Base-by-base conservation (phyloP, 1,139 yeast genomes). In the Geotrichum fermentans region DNA sequence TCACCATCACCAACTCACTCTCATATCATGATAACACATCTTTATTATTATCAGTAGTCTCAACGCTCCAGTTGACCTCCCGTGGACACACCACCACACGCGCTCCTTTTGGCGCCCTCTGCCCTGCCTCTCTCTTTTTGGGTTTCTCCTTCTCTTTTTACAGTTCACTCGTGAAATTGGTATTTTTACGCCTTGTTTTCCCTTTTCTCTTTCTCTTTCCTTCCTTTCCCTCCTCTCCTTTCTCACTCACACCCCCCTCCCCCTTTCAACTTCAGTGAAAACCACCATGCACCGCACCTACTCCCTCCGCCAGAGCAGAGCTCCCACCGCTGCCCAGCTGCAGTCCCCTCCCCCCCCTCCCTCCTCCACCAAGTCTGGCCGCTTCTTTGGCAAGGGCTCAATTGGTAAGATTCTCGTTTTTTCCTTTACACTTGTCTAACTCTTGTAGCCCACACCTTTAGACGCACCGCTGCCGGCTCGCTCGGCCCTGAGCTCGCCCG, bases 251-350 rank as follows among this genome's bases (percentile, higher is more conserved):
- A 16, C 13, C 39, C 30, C 17, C 36, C 18, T 22, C 22, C 11
- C 39, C 40, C 10, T 24, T 24, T 17, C 33, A 3, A 14, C 20
- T 14, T 33, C 17, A 5, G 5, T 16, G 90, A 77, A 86, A 96
- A 55, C 88, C 97, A 74, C 54, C 60, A 92, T 92, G 98, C 97
- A 92, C 79, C 86, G 97, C 83, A 90, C 98, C 47, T 92, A 92
- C 72, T 92, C 97, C 36, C 78, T 92, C 73, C 89, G 98, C 80
- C 82, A 89, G 59, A 73, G 84, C 52, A 86, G 95, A 71, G 97
- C 97, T 40, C 97, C 97, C 55, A 90, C 97, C 54, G 97, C 97
- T 54, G 79, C 96, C 59, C 97, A 92, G 73, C 72, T 89, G 71
- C 95, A 86, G 69, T 79, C 88, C 52, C 95, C 96, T 20, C 96